Percentiles rank a stretch among this genome's conserved stretches.
Conservation (phyloP, 2,329 filamentous ascomycete species). For the Aaosphaeria pasadenensis region DNA sequence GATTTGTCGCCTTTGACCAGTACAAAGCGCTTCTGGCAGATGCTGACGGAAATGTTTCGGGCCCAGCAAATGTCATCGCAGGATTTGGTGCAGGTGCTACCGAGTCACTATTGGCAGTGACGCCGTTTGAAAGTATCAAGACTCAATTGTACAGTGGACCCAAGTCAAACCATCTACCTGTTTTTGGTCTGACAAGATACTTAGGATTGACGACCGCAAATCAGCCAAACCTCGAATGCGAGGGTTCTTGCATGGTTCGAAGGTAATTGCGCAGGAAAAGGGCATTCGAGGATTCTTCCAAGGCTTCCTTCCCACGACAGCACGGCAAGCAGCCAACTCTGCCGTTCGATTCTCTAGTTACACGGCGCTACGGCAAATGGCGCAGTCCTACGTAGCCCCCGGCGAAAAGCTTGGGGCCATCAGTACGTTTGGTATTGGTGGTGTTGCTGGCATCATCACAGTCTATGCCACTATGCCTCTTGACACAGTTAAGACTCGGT, state of each 20-base stretch:
- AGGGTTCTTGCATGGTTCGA: conserved; percentile 87
- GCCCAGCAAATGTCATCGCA: conserved; percentile 85
- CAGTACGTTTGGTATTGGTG: conserved; percentile 88
- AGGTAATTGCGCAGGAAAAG: conserved; percentile 82
- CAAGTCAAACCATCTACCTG: background rate
- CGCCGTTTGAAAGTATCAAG: conserved; percentile 97
- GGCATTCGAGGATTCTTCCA: conserved; percentile 94
- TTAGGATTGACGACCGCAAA: conserved; percentile 91
- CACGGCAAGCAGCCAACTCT: conserved; percentile 90
- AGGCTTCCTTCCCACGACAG: conserved; percentile 91
- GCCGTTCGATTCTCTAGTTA: conserved; percentile 90
- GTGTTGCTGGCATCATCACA: conserved; percentile 83
- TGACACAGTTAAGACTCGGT: conserved; percentile 89
- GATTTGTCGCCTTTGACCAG: conserved; percentile 93
- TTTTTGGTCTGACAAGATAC: background rate
- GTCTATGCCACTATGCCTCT: conserved; percentile 71
- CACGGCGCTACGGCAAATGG: conserved; percentile 84
- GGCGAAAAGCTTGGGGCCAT: conserved; percentile 89
- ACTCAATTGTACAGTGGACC: conserved; percentile 65
- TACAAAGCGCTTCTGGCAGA: conserved; percentile 84
- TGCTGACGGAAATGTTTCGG: conserved; percentile 81
- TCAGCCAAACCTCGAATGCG: conserved; percentile 77
- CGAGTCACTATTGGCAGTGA: conserved; percentile 89
- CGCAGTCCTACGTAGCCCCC: conserved; percentile 86
- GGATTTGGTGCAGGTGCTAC: conserved; percentile 94